Base-by-base conservation (phyloP, 352 stramenopile genomes). In the Phytopythium ostracodes region DNA sequence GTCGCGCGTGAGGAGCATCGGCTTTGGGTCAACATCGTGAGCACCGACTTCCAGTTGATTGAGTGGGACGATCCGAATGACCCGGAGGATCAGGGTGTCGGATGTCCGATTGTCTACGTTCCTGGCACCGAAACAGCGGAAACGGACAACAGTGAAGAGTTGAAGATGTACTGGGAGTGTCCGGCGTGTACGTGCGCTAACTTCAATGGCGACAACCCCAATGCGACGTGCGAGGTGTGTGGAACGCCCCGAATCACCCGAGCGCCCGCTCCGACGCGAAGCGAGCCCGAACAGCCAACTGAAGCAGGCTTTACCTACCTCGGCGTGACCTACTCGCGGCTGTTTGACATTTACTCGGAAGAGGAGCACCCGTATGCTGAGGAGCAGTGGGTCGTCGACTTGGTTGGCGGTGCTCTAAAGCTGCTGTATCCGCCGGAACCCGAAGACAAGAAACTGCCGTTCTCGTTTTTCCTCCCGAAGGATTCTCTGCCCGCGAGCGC, bases 101-200 rank as follows among this genome's bases (percentile, higher is more conserved):
- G 84, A 14, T 79, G 77, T 53, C 87, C 89, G 4, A 63, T 65
- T n/a, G 46, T 79, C 15, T 89, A 82, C 62, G 59, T 78, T 6
- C 63, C 66, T 53, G 62, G 63, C 15, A 54, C 29, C 35, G 64
- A 55, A 29, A 44, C 20, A 43, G 40, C 17, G 49, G 54, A 29
- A 4, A 53, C 63, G 20, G 44, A 64, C 9, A 56, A 55, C 9
- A 61, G 57, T 12, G 63, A 70, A 10, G 81, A 92, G 35, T 64
- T 89, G 14, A 92, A 94, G 60, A 94, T 96, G 86, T 96, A 94
- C 60, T 96, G 87, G 87, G 85, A 92, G 56, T 96, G 87, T 31
- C 70, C 73, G 15, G 81, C 87, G 11, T 96, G 87, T 56, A 96
- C 87, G 12, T 94, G 77, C 62, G 81, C 86, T 15, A 96, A 96